Evolutionary conservation across 1,139 yeast genomes (phyloP), one percentile per base, ranked within the genome.

Genomic region (Saccharomyces hybrid): DNA sequence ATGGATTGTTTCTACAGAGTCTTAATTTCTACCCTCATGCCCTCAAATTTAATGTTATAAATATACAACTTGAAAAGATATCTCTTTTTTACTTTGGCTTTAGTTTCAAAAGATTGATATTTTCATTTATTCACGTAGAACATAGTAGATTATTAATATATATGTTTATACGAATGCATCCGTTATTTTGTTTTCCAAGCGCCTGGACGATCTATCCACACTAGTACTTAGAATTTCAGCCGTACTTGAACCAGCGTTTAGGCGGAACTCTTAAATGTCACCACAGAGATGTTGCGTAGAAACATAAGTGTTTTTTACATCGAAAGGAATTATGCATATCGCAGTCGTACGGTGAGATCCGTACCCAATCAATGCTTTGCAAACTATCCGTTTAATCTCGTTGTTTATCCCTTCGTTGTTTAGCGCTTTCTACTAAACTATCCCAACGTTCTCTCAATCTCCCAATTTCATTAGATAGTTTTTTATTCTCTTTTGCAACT

Each of bases 401-500:
- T 51, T 62, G 64, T 38, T 59, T 61, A 50, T 59, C 64, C 51
- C 74, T 65, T 51, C 73, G 68, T 56, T 67, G 73, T 52, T 74
- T 72, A 1, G 80, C 81, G 58, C 78, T 76, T 58, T 77, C 78
- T 1, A 78, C 79, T 27, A 78, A 61, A 44, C 73, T 73, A 59
- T 78, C 74, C 81, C 81, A 78, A 44, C 80, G 64, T 56, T 76
- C 78, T 51, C 74, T 75, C 28, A 77, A 60, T 53, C 71, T 72
- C 7, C 67, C 65, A 2, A 74, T 71, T 56, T 78, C 76, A 46
- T 64, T 64, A 38, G 73, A 72, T 51, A 78, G 59, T 49, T 66
- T 68, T 34, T 59, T 65, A 52, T 73, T 73, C 28, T 72, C 75
- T 49, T 59, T 63, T 3, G 54, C 50, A 3, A 71, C 53, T 7